Percentiles rank a stretch among this genome's conserved stretches.
Conservation (phyloP, 345 rosid species). For the Eucalyptus curtisii region DNA sequence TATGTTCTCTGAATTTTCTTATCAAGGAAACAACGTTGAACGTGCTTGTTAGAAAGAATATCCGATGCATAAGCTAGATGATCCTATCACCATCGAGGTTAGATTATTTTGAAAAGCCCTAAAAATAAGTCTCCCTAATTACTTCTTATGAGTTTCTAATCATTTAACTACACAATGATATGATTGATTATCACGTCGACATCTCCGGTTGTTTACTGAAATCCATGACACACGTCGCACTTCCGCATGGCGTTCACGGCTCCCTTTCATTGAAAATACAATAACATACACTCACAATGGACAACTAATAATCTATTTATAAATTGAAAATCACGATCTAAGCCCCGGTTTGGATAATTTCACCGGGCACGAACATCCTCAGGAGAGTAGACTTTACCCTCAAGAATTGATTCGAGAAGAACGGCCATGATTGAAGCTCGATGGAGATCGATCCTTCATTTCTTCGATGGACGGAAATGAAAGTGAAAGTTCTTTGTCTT, state of each 20-base stretch:
- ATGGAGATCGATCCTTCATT: background rate
- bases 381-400: background rate
- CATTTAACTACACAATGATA: background rate
- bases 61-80: accelerated
- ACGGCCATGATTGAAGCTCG: background rate
- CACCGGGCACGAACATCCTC: background rate
- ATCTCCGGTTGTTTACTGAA: background rate
- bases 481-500: too few species aligned
- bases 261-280: background rate
- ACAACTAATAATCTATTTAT: background rate
- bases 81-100: accelerated
- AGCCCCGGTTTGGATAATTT: background rate
- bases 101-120: background rate
- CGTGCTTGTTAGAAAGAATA: background rate
- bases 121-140: background rate
- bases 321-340: background rate
- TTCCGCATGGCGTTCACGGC: background rate
- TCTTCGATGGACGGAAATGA: background rate
- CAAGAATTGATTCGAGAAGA: background rate
- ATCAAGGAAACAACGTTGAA: accelerated
- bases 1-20: accelerated
- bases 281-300: accelerated
- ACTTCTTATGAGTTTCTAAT: background rate
- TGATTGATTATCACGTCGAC: background rate
- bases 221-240: background rate